A percentile compares a stretch with the other conserved stretches of the same genome.
These are phyloP conservation scores for Pseudopyrenochaeta lycopersici DNA, from an alignment of 2,329 filamentous ascomycete species.

Conservation along the genomic window DNA sequence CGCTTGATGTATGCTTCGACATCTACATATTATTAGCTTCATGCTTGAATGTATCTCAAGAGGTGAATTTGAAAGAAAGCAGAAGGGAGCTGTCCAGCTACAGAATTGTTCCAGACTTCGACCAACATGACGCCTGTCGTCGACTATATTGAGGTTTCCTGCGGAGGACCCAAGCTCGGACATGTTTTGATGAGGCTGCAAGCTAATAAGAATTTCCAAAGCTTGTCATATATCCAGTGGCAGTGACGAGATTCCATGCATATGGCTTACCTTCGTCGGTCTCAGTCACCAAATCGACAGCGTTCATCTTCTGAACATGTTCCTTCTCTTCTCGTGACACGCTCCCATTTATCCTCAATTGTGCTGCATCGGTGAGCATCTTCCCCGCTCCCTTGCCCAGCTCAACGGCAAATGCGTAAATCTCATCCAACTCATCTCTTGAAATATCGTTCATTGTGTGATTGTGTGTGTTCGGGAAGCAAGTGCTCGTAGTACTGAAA, in stretches of 20 bases:
- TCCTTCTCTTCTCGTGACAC: constrained; percentile 40
- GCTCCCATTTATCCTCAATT: constrained; percentile 58
- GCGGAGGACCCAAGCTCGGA: no score
- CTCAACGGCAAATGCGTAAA: constrained; percentile 75
- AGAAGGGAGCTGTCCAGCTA: no score
- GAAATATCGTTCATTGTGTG: constrained; percentile 36
- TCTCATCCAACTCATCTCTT: constrained; percentile 65
- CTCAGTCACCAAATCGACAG: constrained; percentile 80
- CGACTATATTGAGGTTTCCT: no score
- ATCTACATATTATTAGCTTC: constrained; percentile 58
- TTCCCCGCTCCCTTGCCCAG: constrained; percentile 75
- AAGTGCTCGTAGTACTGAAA: background rate
- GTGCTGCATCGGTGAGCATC: constrained; percentile 72
- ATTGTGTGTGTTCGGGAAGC: constrained; percentile 1
- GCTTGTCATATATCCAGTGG: background rate
- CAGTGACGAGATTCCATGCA: background rate
- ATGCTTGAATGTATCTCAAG: background rate
- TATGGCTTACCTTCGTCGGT: constrained; percentile 72
- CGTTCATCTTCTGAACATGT: constrained; percentile 74
- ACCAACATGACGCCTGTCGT: no score
- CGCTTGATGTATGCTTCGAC: constrained; percentile 75
- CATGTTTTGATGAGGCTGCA: no score
- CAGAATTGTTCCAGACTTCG: no score
- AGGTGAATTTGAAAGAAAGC: no score
- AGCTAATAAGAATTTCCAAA: no score